A percentile compares a stretch with the other conserved stretches of the same genome.
phyloP scores from a whole-genome alignment of 345 rosid genomes.

The Carallia brachiata region DNA sequence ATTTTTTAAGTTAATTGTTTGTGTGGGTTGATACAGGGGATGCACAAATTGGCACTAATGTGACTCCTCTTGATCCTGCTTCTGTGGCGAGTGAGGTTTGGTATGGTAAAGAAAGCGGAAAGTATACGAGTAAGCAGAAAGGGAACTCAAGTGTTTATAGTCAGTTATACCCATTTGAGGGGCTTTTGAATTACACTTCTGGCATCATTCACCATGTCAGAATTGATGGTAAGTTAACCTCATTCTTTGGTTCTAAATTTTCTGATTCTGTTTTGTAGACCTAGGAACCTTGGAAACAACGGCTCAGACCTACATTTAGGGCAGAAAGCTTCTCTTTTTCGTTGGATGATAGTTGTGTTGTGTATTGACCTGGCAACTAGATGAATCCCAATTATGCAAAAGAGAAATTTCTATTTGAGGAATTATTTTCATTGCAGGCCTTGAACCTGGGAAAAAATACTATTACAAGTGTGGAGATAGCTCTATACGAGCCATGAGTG shows the following conservation, averaged over 20 bases:
- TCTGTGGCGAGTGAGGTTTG: conserved; percentile 62
- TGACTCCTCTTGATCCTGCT: conserved; percentile 54
- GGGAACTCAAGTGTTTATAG: conserved; percentile 66
- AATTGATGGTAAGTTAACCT: conserved; percentile 47
- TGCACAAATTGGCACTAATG: conserved; percentile 57
- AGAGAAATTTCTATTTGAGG: not conserved
- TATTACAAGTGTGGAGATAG: conserved; percentile 76
- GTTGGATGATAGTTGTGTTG: not conserved
- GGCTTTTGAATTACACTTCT: conserved; percentile 76
- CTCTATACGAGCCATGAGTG: conserved; percentile 70
- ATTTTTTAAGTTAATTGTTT: not conserved
- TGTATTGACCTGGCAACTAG: too few species aligned
- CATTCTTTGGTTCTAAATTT: not conserved
- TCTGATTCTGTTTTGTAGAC: not conserved
- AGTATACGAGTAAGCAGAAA: conserved; percentile 28
- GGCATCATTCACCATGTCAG: conserved; percentile 82
- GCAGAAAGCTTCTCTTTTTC: not conserved
- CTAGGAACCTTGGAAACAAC: too few species aligned
- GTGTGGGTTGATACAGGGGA: conserved; percentile 47
- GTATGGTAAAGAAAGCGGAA: conserved; percentile 62
- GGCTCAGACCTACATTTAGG: too few species aligned
- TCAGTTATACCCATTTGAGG: conserved; percentile 78
- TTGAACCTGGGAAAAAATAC: conserved; percentile 58
- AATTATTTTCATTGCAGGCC: conserved; percentile 38
- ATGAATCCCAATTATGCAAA: not conserved